Conservation (phyloP, 768 basidiomycete species). For the Trametes sanguinea region DNA sequence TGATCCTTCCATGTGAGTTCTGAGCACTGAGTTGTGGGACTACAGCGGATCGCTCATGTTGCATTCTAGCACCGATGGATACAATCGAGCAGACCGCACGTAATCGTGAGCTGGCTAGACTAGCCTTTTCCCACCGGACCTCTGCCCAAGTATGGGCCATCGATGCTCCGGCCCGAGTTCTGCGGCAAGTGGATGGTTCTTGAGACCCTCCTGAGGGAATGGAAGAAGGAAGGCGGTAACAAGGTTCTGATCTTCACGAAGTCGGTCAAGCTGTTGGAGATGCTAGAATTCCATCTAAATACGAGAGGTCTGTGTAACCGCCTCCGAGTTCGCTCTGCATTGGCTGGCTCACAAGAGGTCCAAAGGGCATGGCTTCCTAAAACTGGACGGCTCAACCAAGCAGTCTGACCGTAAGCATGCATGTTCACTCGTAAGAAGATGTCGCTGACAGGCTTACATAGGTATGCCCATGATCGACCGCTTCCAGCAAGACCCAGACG, state of each 20-base stretch:
- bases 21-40: neutral
- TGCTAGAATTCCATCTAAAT: constrained; percentile 78
- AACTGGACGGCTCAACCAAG: constrained; percentile 77
- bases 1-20: constrained; percentile 76
- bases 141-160: constrained; percentile 60
- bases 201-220: constrained; percentile 61
- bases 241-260: constrained; percentile 96
- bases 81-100: constrained; percentile 53
- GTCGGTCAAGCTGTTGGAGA: constrained; percentile 85
- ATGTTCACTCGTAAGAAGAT: neutral
- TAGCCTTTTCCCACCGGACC: constrained; percentile 66
- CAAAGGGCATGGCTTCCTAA: constrained; percentile 59
- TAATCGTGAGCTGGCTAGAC: constrained; percentile 61
- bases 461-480: constrained; percentile 86
- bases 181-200: constrained; percentile 90
- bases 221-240: constrained; percentile 65
- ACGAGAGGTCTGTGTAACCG: constrained; percentile 43
- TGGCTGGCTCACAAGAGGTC: neutral
- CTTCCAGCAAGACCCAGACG: constrained; percentile 72
- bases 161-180: constrained; percentile 61
- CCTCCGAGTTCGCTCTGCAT: neutral
- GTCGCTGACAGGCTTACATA: constrained; percentile 31
- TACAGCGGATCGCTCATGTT: neutral
- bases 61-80: constrained; percentile 59
- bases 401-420: constrained; percentile 29